Evolutionary conservation across 2,329 filamentous ascomycete genomes (phyloP), one percentile per base, ranked within the genome.

Genomic region (Sphaerulina vaccinii): DNA sequence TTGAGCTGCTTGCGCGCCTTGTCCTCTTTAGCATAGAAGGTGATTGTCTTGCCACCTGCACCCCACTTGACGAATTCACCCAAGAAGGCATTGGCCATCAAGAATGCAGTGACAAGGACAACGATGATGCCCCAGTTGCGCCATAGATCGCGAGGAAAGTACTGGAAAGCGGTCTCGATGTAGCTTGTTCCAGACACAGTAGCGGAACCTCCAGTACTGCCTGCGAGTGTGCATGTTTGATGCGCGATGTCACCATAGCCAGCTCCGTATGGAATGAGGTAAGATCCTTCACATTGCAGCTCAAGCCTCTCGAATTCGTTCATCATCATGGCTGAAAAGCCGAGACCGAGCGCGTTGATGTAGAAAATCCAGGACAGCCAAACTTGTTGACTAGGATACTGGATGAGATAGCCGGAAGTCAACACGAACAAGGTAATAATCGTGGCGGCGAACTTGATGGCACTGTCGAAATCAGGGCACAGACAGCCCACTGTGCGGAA

Each of bases 121-220:
- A 90, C 67, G 54, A 95, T 84, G 57, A 96, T 93, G 1, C 87
- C 88, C 68, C 87, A 88, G 70, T 93, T 90, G 36, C 88, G 79
- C 90, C 90, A 95, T 1, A 93, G 75, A 45, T 92, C 81, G 1
- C 74, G 71, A 0, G 80, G 78, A 10, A 74, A 68, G 71, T 91
- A 95, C 0, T 79, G 78, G 68, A 88, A 95, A 0, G 78, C 82
- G 18, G 82, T 70, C 0, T 79, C 75, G 54, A 95, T 81, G 66
- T 95, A 95, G 11, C 77, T 79, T 0, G 74, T 72, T 3, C 90
- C 90, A 1, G 79, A 77, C 0, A 95, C 81, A 8, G 75, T 65
- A 1, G 76, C 70, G 0, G 80, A 85, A 1, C 90, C 89, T 0
- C 85, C 75, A 0, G 73, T 75, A 6, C 86, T 87, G 1, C 90